These are phyloP conservation scores for Cinnamomum chago DNA, from an alignment of 164 flowering plant species.

Conservation along the genomic window DNA sequence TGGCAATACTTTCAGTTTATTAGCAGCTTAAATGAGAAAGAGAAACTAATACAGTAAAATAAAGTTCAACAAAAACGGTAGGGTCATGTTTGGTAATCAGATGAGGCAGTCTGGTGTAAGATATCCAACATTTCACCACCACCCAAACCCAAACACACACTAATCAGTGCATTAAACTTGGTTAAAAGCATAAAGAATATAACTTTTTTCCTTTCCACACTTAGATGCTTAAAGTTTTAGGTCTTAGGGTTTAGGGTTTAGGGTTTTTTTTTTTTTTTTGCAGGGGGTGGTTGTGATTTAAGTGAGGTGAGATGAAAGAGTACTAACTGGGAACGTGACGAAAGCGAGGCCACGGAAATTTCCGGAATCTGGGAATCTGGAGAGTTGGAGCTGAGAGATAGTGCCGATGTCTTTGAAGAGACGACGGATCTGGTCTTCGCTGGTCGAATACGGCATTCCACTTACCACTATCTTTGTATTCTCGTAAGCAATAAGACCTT, in stretches of 20 bases:
- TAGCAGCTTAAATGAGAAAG: too few species aligned
- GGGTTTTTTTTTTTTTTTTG: not conserved
- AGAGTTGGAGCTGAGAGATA: slow-evolving; percentile 16
- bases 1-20: too few species aligned
- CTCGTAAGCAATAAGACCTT: not conserved
- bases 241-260: not conserved
- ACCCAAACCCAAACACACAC: too few species aligned
- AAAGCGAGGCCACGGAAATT: slow-evolving; percentile 15
- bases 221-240: not conserved
- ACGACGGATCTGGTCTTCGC: slow-evolving; percentile 4
- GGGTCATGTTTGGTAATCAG: too few species aligned
- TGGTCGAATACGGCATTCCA: slow-evolving; percentile 14
- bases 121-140: too few species aligned
- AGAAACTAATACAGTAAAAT: too few species aligned
- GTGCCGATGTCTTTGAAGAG: slow-evolving; percentile 8
- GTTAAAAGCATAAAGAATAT: too few species aligned
- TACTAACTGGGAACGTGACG: slow-evolving; percentile 5
- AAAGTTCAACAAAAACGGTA: too few species aligned
- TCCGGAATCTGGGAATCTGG: slow-evolving; percentile 17
- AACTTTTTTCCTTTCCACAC: not conserved
- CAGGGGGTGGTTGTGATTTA: not conserved
- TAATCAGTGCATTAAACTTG: too few species aligned
- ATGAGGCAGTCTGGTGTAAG: too few species aligned
- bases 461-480: slow-evolving; percentile 8
- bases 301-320: not conserved